Evolutionary conservation across 768 basidiomycete genomes (phyloP).

Genomic region (Filobasidium floriforme): DNA sequence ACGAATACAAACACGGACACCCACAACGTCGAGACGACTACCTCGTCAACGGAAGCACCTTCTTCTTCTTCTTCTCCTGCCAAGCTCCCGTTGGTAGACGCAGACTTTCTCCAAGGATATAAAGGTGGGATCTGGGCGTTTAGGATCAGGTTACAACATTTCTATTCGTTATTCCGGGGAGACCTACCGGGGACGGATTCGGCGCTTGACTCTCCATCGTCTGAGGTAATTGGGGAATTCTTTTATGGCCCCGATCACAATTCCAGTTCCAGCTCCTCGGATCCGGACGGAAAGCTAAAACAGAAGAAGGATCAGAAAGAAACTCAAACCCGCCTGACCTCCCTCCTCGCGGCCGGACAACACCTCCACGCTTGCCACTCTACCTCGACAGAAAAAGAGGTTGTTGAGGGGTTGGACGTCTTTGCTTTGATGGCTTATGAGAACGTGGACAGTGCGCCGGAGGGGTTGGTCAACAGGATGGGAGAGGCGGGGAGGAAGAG

Average conservation of each 20-base stretch:
- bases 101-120: not conserved
- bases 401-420: not conserved
- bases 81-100: not conserved
- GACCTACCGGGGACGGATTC: too few relatives aligned
- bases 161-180: not conserved
- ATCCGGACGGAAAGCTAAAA: not conserved
- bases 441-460: slow-evolving; percentile 56
- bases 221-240: too few relatives aligned
- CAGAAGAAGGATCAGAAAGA: not conserved
- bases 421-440: slow-evolving; percentile 61
- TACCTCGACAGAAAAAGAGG: not conserved
- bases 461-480: slow-evolving; percentile 49
- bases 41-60: not conserved
- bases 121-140: not conserved
- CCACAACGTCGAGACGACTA: not conserved
- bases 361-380: not conserved
- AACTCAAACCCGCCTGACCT: not conserved
- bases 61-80: not conserved
- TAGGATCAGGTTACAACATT: not conserved
- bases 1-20: not conserved
- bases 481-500: slow-evolving; percentile 55
- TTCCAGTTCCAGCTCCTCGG: too few relatives aligned
- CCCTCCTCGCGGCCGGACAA: not conserved
- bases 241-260: too few relatives aligned
- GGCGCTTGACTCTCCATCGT: too few relatives aligned